Evolutionary conservation across 2,329 filamentous ascomycete species (phyloP).

Genomic region (Aspergillus sp.): DNA sequence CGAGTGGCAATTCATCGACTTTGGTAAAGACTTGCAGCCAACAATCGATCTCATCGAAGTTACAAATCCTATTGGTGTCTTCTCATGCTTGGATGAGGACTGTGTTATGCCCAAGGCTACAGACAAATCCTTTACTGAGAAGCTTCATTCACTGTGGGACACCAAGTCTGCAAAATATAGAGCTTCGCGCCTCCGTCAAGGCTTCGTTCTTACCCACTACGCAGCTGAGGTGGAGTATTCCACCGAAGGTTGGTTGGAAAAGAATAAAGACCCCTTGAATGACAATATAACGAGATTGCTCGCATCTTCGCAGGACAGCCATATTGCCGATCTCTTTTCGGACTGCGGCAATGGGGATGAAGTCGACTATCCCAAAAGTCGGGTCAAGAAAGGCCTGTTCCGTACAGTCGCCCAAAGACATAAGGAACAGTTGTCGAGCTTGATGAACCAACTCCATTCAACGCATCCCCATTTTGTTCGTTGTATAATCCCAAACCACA

Average conservation of each 20-base stretch:
- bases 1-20: slow-evolving; percentile 99
- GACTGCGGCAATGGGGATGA: slow-evolving; percentile 84
- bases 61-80: slow-evolving; percentile 96
- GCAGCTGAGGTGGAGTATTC: slow-evolving; percentile 97
- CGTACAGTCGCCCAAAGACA: slow-evolving; percentile 94
- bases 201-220: slow-evolving; percentile 95
- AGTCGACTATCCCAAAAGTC: slow-evolving; percentile 63
- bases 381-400: slow-evolving; percentile 96
- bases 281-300: slow-evolving; percentile 93
- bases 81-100: slow-evolving; percentile 96
- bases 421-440: slow-evolving; percentile 95
- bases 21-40: slow-evolving; percentile 92
- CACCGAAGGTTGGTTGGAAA: slow-evolving; percentile 92
- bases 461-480: slow-evolving; percentile 98
- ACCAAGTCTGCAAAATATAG: slow-evolving; percentile 94
- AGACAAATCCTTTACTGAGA: slow-evolving; percentile 95
- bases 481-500: slow-evolving; percentile 97
- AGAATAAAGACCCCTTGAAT: slow-evolving; percentile 98
- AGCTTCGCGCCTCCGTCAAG: slow-evolving; percentile 80
- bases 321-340: slow-evolving; percentile 79
- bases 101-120: slow-evolving; percentile 99
- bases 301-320: slow-evolving; percentile 75
- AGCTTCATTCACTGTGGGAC: slow-evolving; percentile 95
- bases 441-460: slow-evolving; percentile 91
- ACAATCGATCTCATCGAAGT: slow-evolving; percentile 97